A percentile compares a stretch with the other conserved stretches of the same genome.
Conservation (phyloP, 768 basidiomycete species). For the Phanerodontia chrysosporium region DNA sequence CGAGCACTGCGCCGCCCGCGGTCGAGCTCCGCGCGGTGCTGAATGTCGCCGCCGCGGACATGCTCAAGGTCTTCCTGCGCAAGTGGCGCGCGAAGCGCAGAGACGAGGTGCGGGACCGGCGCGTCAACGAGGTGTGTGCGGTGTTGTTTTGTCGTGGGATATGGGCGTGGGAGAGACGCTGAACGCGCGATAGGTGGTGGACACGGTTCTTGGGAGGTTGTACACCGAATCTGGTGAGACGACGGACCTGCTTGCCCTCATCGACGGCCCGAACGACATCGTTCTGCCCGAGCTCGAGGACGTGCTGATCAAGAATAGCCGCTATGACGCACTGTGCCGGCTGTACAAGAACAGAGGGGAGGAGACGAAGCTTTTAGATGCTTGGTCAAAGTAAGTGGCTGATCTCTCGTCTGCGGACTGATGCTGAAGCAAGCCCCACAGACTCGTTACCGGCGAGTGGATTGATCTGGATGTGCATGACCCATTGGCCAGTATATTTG, state of each 20-base stretch:
- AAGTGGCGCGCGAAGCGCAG: constrained; percentile 49
- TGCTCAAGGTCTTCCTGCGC: constrained; percentile 67
- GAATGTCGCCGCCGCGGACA: constrained; percentile 61
- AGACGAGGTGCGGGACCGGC: constrained; percentile 20
- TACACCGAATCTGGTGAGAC: constrained; percentile 59
- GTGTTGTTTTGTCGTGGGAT: neutral
- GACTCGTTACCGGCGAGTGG: constrained; percentile 64
- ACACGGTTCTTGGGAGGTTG: constrained; percentile 76
- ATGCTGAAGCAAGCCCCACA: constrained; percentile 21
- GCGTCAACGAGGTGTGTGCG: constrained; percentile 7
- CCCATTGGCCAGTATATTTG: constrained; percentile 57
- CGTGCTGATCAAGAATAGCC: constrained; percentile 43
- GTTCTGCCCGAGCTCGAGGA: constrained; percentile 61
- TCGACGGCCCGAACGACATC: constrained; percentile 50
- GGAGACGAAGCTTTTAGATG: constrained; percentile 57
- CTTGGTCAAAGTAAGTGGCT: constrained; percentile 61
- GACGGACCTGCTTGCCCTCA: constrained; percentile 54
- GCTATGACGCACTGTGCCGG: constrained; percentile 58
- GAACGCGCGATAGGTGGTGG: constrained; percentile 52
- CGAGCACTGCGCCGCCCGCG: constrained; percentile 64
- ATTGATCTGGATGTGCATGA: constrained; percentile 59
- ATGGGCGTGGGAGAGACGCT: neutral
- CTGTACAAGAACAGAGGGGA: constrained; percentile 56
- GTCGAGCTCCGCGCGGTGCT: constrained; percentile 65
- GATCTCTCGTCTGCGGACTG: neutral